Evolutionary conservation across 2,329 filamentous ascomycete species (phyloP), one percentile per base, ranked within the genome.

Genomic region (Diplodia seriata): DNA sequence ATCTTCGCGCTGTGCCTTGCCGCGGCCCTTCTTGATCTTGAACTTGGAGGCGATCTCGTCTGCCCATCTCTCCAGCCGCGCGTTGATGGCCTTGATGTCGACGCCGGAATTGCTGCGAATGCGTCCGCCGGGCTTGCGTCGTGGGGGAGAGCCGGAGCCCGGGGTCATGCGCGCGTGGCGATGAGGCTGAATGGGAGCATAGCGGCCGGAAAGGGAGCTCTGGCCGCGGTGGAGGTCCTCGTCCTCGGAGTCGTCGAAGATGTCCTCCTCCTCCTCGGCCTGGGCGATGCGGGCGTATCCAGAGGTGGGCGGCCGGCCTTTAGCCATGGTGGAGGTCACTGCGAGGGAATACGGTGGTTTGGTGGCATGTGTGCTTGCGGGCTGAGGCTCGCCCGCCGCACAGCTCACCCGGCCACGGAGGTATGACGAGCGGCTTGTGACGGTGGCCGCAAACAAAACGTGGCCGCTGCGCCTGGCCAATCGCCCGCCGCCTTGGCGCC

Each of bases 11-110:
- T 89, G 81, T 8, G 86, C 87, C 74, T 88, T 90, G 61, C 90
- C 91, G 77, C 89, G 92, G 66, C 90, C 88, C 74, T 89, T 90
- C 73, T 87, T 85, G 71, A 94, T 92, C 83, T 97, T 98, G 86
- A 99, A 98, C 74, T 96, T 95, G 73, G 93, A 91, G 36, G 95
- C 94, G 75, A 99, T 98, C 81, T 99, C 95, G 74, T 98, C 95
- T 18, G 95, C 95, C 95, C 95, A 99, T 77, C 92, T 87, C 81
- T 99, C 95, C 31, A 99, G 83, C 29, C 95, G 87, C 69, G 94
- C 94, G 79, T 99, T 99, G 81, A 99, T 98, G 69, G 95, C 95
- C 78, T 98, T 98, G 76, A 99, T 91, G 76, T 99, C 95, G 20
- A 99, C 94, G 3, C 94, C 94, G 23, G 93, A 93, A 74, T 94